Percentiles rank a stretch among this genome's conserved stretches.
Evolutionary conservation across 2,329 filamentous ascomycete genomes (phyloP).

Genomic region (Botrytis porri): DNA sequence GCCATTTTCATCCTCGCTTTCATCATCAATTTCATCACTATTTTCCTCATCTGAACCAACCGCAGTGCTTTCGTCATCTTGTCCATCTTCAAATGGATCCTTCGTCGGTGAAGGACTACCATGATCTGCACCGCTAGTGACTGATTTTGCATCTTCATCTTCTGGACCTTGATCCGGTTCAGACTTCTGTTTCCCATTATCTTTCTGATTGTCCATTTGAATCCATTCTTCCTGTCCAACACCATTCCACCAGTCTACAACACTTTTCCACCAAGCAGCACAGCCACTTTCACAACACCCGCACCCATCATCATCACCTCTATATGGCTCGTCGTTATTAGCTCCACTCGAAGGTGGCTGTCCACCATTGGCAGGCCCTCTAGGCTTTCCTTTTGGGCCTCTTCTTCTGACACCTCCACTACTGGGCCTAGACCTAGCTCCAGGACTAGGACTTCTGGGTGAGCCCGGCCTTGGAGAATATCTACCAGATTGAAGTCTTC

Average conservation of each 20-base stretch:
- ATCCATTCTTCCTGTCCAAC: conserved; percentile 12
- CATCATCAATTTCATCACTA: neutral
- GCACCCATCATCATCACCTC: neutral
- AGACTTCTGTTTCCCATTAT: neutral
- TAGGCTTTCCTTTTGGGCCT: neutral
- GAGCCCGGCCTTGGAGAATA: neutral
- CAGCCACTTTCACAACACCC: neutral
- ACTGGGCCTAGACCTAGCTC: neutral
- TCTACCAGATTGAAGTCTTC: neutral
- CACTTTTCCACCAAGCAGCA: neutral
- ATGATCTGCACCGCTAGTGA: neutral
- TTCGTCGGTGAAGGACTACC: neutral
- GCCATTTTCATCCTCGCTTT: neutral
- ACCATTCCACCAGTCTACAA: neutral
- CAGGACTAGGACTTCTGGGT: neutral
- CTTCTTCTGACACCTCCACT: neutral
- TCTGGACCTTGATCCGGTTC: neutral
- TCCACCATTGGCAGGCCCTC: neutral
- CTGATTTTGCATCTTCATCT: neutral
- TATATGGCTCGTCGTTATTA: neutral
- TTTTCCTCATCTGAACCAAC: neutral
- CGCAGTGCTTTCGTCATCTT: conserved; percentile 4
- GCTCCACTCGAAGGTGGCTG: neutral
- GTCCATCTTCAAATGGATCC: neutral
- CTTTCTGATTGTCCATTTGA: conserved; percentile 2